Conservation (phyloP, 2,329 filamentous ascomycete species). For the Pseudogymnoascus sp. region DNA sequence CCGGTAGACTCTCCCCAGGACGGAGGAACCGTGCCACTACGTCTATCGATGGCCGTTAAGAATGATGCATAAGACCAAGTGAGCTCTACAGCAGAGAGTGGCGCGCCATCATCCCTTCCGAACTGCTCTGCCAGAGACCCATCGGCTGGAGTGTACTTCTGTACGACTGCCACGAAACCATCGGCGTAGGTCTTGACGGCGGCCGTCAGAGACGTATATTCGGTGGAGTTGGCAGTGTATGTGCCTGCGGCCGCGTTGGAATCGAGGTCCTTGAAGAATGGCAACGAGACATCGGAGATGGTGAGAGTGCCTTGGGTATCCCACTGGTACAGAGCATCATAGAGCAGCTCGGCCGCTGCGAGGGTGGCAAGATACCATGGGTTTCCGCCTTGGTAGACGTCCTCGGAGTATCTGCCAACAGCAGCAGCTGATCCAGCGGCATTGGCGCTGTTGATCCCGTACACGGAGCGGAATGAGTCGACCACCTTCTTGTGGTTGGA, state of each 20-base stretch:
- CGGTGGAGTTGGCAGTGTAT: slow-evolving; percentile 39
- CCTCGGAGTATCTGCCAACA: slow-evolving; percentile 62
- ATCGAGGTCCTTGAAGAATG: slow-evolving; percentile 64
- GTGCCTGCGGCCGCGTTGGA: slow-evolving; percentile 54
- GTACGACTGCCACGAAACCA: slow-evolving; percentile 43
- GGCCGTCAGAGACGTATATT: background rate
- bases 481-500: slow-evolving; percentile 70
- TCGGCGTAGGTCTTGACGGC: slow-evolving; percentile 59
- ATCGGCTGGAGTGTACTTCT: slow-evolving; percentile 45
- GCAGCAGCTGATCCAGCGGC: slow-evolving; percentile 50
- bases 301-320: slow-evolving; percentile 53
- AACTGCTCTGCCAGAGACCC: slow-evolving; percentile 66
- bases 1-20: slow-evolving; percentile 39
- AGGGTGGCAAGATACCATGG: slow-evolving; percentile 75
- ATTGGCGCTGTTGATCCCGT: slow-evolving; percentile 61
- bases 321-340: slow-evolving; percentile 69
- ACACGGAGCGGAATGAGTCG: slow-evolving; percentile 66
- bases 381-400: slow-evolving; percentile 69
- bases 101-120: slow-evolving; percentile 42
- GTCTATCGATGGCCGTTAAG: slow-evolving; percentile 51
- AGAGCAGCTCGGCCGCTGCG: slow-evolving; percentile 72
- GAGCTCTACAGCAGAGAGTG: slow-evolving; percentile 58
- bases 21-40: slow-evolving; percentile 46
- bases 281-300: slow-evolving; percentile 55
- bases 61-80: slow-evolving; percentile 71